A percentile compares a stretch with the other conserved stretches of the same genome.
phyloP scores from a whole-genome alignment of 2,329 filamentous ascomycete species.

The Neonectria neomacrospora region DNA sequence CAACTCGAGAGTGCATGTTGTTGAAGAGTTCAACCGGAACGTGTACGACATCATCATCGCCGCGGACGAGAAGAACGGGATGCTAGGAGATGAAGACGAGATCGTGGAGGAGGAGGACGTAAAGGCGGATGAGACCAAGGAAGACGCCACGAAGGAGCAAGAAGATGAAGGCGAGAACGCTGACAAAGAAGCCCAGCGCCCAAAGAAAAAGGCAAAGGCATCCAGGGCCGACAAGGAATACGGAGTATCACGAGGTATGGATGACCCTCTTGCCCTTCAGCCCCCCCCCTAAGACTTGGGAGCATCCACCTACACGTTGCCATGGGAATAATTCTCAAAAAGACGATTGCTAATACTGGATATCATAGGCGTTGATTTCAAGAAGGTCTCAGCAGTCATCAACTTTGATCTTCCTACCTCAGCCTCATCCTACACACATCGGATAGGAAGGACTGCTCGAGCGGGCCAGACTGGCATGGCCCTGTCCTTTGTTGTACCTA shows the following conservation, averaged over 20 bases:
- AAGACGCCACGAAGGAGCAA: constrained; percentile 31
- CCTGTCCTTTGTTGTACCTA: constrained; percentile 91
- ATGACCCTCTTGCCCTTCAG: not conserved
- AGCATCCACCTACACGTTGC: not conserved
- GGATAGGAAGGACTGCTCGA: constrained; percentile 91
- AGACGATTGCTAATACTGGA: constrained; percentile 30
- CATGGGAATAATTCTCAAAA: not conserved
- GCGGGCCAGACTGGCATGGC: constrained; percentile 94
- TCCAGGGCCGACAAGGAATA: constrained; percentile 83
- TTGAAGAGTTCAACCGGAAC: constrained; percentile 96
- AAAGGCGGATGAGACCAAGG: constrained; percentile 56
- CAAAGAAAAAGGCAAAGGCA: constrained; percentile 57
- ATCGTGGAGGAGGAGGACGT: constrained; percentile 48
- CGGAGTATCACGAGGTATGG: constrained; percentile 83
- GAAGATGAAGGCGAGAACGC: constrained; percentile 37
- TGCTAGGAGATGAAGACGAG: constrained; percentile 74
- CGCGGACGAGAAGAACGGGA: constrained; percentile 89
- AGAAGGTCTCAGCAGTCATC: constrained; percentile 91
- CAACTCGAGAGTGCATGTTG: constrained; percentile 91
- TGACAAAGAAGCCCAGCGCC: constrained; percentile 47
- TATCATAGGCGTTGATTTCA: constrained; percentile 81
- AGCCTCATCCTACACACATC: constrained; percentile 94
- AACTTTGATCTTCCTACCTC: constrained; percentile 95
- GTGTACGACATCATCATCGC: constrained; percentile 99
- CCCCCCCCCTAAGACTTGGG: not conserved